Evolutionary conservation across 257 asterid species (phyloP).

Genomic region (Salvia miltiorrhiza): DNA sequence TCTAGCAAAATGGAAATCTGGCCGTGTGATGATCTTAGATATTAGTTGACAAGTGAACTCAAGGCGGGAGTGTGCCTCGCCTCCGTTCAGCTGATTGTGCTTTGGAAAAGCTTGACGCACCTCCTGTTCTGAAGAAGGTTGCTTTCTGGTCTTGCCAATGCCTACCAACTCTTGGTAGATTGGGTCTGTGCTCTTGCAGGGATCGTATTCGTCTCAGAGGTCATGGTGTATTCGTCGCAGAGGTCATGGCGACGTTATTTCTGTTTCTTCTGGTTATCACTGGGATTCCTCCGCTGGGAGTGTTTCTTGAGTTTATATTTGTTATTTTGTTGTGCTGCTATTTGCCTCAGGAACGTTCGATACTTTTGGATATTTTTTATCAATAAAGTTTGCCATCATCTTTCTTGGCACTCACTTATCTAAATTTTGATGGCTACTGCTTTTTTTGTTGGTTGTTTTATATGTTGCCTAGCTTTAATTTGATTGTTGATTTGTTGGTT

Average conservation of each 20-base stretch:
- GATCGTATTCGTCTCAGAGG: neutral
- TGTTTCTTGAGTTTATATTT: neutral
- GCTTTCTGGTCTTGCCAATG: neutral
- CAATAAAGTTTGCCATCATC: slow-evolving; percentile 8
- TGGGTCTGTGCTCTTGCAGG: neutral
- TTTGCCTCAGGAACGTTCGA: neutral
- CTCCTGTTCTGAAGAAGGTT: neutral
- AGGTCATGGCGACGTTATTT: neutral
- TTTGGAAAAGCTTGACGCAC: neutral
- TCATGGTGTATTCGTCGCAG: neutral
- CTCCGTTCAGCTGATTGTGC: neutral
- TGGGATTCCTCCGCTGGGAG: neutral
- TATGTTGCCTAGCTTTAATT: neutral
- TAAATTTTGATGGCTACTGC: neutral
- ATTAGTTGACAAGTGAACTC: neutral
- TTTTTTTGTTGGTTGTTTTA: neutral
- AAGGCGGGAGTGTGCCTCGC: neutral
- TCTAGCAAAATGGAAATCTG: neutral
- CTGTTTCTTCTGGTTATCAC: neutral
- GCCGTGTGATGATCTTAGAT: neutral
- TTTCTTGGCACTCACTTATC: neutral
- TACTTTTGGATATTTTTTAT: neutral
- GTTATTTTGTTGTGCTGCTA: neutral
- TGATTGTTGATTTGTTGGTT: neutral
- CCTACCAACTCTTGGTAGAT: neutral